Percentiles rank a stretch among this genome's conserved stretches.
Conservation (phyloP, 176 grass and related monocot species). For the Eremochloa ophiuroides region DNA sequence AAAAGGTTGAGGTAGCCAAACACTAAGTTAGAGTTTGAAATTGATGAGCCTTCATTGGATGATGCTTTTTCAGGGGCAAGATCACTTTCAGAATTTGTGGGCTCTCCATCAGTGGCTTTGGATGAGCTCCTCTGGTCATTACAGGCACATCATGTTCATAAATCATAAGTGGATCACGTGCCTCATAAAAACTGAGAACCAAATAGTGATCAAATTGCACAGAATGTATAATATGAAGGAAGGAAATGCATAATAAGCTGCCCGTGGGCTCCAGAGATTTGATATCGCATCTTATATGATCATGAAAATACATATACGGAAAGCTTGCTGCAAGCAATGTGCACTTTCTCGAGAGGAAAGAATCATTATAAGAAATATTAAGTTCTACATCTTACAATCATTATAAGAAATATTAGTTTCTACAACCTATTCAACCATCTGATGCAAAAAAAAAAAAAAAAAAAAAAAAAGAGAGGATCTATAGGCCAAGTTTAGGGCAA, state of each 20-base stretch:
- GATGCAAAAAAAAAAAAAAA: neutral
- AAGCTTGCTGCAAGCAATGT: neutral
- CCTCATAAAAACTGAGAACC: neutral
- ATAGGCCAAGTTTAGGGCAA: neutral
- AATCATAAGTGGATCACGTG: neutral
- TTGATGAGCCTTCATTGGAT: conserved; percentile 28
- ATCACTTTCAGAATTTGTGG: conserved; percentile 30
- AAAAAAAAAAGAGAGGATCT: neutral
- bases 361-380: neutral
- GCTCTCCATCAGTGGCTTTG: conserved; percentile 22
- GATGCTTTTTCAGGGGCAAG: conserved; percentile 24
- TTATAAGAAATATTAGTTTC: neutral
- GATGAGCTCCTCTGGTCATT: conserved; percentile 51
- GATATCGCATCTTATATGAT: neutral
- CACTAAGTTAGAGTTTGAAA: conserved; percentile 69
- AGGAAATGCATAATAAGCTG: neutral
- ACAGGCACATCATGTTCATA: conserved; percentile 21
- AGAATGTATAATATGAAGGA: neutral
- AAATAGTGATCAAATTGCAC: neutral
- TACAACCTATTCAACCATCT: neutral
- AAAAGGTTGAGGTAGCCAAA: conserved; percentile 99
- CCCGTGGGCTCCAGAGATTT: neutral
- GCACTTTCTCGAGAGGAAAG: neutral
- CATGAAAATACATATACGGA: neutral
- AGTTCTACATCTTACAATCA: neutral